A percentile compares a stretch with the other conserved stretches of the same genome.
Evolutionary conservation across 2,329 filamentous ascomycete species (phyloP).

Genomic region (Trichoderma citrinoviride): DNA sequence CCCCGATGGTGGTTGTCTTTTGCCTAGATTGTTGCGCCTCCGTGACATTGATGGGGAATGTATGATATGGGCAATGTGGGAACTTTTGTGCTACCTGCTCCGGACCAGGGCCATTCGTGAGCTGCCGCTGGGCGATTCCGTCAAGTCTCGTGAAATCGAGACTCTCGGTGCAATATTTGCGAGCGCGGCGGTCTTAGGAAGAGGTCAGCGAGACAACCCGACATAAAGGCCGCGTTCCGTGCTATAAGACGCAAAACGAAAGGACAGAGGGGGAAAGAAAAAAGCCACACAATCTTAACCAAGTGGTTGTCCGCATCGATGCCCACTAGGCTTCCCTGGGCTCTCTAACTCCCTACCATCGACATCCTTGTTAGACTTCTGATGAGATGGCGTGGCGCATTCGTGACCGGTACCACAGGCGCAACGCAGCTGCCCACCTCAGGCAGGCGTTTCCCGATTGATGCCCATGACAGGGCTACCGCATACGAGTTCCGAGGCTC

Average conservation of each 20-base stretch:
- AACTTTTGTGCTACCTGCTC: background rate
- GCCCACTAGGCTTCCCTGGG: background rate
- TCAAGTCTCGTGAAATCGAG: background rate
- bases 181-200: background rate
- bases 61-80: background rate
- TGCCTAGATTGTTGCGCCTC: background rate
- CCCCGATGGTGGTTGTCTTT: background rate
- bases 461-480: slow-evolving; percentile 7
- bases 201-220: background rate
- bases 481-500: background rate
- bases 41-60: background rate
- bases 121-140: background rate
- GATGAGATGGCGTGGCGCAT: background rate
- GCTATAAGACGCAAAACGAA: background rate
- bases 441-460: slow-evolving; percentile 16
- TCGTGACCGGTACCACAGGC: background rate
- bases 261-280: background rate
- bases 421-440: slow-evolving; percentile 15
- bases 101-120: background rate
- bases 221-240: background rate
- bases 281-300: background rate
- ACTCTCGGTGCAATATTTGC: background rate
- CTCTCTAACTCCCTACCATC: background rate
- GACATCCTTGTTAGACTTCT: background rate
- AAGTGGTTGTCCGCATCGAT: background rate